A percentile compares a stretch with the other conserved stretches of the same genome.
phyloP scores from a whole-genome alignment of 192 early-diverging fungal genomes.

The Coemansia sp. region DNA sequence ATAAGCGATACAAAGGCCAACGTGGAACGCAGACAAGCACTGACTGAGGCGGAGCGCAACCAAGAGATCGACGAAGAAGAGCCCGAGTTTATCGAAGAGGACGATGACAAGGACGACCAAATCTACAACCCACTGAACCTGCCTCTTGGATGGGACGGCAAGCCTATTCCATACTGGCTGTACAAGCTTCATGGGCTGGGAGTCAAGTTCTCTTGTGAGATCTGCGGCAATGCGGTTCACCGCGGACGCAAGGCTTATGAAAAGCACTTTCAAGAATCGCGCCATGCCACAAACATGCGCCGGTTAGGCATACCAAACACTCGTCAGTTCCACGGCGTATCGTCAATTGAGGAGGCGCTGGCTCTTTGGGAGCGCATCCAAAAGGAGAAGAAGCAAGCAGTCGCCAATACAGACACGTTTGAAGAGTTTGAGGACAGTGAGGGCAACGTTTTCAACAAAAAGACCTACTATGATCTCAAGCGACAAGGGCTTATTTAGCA shows the following conservation, averaged over 20 bases:
- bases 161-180: conserved; percentile 98
- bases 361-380: conserved; percentile 87
- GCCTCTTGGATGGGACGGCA: conserved; percentile 96
- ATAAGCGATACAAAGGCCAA: conserved; percentile 82
- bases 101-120: conserved; percentile 81
- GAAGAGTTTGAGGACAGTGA: conserved; percentile 88
- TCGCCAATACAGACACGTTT: conserved; percentile 74
- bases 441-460: conserved; percentile 86
- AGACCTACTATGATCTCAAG: conserved; percentile 83
- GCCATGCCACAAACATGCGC: conserved; percentile 94
- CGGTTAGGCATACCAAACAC: conserved; percentile 87
- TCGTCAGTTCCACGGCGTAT: conserved; percentile 88
- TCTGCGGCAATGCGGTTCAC: conserved; percentile 93
- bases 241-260: conserved; percentile 97
- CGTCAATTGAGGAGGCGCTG: conserved; percentile 84
- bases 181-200: conserved; percentile 97
- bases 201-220: conserved; percentile 93
- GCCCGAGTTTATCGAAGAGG: conserved; percentile 62
- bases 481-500: conserved; percentile 75
- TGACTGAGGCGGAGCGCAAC: conserved; percentile 83
- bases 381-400: conserved; percentile 60
- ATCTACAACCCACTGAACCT: conserved; percentile 97
- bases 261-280: conserved; percentile 91
- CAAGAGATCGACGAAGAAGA: conserved; percentile 73
- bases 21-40: conserved; percentile 87